Percentiles rank a stretch among this genome's conserved stretches.
These are phyloP conservation scores for Fusarium hainanense DNA, from an alignment of 2,329 filamentous ascomycete species.

Conservation along the genomic window DNA sequence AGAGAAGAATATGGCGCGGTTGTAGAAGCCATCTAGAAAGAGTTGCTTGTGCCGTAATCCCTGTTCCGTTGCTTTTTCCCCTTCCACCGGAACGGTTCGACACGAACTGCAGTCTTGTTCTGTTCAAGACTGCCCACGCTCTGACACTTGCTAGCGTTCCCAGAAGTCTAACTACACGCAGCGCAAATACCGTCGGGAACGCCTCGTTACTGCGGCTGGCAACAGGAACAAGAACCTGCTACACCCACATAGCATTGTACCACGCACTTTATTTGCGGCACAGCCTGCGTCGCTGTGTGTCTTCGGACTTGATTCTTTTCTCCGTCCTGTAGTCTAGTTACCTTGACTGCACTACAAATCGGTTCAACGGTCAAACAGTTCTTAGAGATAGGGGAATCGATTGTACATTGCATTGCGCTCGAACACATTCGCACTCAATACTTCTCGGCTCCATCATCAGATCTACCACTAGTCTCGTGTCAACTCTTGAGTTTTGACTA, in stretches of 20 bases:
- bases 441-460: constrained; percentile 1
- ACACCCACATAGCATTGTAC: constrained; percentile 5
- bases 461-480: constrained; percentile 11
- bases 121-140: constrained; percentile 7
- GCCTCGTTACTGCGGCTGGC: neutral
- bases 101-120: constrained; percentile 18
- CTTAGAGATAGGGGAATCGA: neutral
- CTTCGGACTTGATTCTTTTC: constrained; percentile 11
- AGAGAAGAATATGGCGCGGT: neutral
- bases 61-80: constrained; percentile 37
- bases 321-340: neutral
- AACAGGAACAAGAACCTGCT: constrained; percentile 16
- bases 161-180: neutral
- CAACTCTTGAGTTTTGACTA: constrained; percentile 5
- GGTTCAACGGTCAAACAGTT: constrained; percentile 2
- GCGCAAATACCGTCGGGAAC: neutral
- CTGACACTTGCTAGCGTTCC: constrained; percentile 6
- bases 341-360: neutral
- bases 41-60: constrained; percentile 15
- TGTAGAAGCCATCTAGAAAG: constrained; percentile 45
- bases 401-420: neutral
- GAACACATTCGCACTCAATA: neutral
- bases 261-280: constrained; percentile 18
- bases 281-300: constrained; percentile 10
- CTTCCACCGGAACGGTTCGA: constrained; percentile 15